Conservation (phyloP, 495 filamentous ascomycete species). For the Aspergillus bertholletiae region DNA sequence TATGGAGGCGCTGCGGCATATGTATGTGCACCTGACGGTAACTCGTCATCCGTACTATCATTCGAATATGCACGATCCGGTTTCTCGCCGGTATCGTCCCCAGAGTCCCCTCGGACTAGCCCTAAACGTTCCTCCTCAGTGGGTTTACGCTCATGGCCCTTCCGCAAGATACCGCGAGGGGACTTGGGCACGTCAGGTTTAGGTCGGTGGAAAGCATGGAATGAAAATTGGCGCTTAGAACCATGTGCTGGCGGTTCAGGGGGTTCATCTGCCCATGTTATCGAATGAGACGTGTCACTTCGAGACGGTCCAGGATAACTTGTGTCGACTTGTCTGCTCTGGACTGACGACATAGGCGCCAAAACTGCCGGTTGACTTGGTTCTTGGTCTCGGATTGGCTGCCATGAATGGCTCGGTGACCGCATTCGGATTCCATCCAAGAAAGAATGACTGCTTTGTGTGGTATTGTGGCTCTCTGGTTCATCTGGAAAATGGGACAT, state of each 20-base stretch:
- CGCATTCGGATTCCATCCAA: conserved; percentile 57
- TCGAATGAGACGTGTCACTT: conserved; percentile 33
- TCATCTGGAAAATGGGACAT: conserved; percentile 77
- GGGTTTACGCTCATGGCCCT: conserved; percentile 38
- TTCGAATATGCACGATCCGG: conserved; percentile 21
- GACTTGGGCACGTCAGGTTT: conserved; percentile 33
- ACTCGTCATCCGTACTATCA: conserved; percentile 23
- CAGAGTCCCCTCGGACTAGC: conserved; percentile 72
- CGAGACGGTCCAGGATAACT: conserved; percentile 35
- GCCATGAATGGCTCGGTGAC: conserved; percentile 34
- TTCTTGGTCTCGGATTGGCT: conserved; percentile 31
- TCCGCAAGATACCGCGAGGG: conserved; percentile 38
- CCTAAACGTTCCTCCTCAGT: conserved; percentile 91
- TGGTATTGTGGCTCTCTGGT: conserved; percentile 26
- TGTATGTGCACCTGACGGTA: background rate
- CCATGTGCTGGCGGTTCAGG: conserved; percentile 17
- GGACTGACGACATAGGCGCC: conserved; percentile 4
- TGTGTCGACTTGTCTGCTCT: conserved; percentile 38
- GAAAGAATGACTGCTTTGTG: conserved; percentile 39
- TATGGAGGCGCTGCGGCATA: background rate
- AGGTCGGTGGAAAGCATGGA: conserved; percentile 73
- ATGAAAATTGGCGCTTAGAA: conserved; percentile 81
- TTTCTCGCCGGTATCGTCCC: conserved; percentile 33
- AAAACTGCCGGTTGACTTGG: conserved; percentile 19
- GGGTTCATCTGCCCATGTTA: conserved; percentile 37